Conservation (phyloP, 257 asterid genomes). For the Marsdenia floribunda region DNA sequence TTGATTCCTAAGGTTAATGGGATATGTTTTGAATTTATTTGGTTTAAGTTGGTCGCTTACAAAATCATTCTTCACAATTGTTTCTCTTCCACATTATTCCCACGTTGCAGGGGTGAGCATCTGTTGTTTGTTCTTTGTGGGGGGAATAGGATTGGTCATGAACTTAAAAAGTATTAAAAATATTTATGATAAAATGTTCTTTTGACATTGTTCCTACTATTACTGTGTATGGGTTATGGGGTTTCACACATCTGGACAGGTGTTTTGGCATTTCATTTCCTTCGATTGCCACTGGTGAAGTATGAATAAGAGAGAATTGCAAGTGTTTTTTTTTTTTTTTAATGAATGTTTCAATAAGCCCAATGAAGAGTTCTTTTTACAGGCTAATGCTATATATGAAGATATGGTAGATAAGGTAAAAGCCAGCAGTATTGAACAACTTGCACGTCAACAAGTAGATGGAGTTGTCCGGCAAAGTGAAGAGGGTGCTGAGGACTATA, state of each 20-base stretch:
- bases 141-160: background rate
- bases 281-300: background rate
- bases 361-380: slow-evolving; percentile 6
- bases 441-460: slow-evolving; percentile 87
- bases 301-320: background rate
- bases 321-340: background rate
- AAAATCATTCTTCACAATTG: background rate
- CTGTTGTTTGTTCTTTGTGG: background rate
- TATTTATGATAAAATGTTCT: background rate
- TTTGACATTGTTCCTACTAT: background rate
- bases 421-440: slow-evolving; percentile 52
- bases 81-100: background rate
- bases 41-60: background rate
- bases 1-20: background rate
- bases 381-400: slow-evolving; percentile 81
- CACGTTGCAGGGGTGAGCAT: background rate
- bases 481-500: slow-evolving; percentile 81
- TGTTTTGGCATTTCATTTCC: background rate
- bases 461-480: slow-evolving; percentile 88
- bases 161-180: background rate
- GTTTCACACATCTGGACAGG: background rate
- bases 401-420: slow-evolving; percentile 55
- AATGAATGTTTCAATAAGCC: background rate
- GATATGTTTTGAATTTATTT: background rate
- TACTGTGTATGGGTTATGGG: background rate